A percentile compares a stretch with the other conserved stretches of the same genome.
Evolutionary conservation across 352 stramenopile species (phyloP).

Genomic region (Globisporangium alternatum): DNA sequence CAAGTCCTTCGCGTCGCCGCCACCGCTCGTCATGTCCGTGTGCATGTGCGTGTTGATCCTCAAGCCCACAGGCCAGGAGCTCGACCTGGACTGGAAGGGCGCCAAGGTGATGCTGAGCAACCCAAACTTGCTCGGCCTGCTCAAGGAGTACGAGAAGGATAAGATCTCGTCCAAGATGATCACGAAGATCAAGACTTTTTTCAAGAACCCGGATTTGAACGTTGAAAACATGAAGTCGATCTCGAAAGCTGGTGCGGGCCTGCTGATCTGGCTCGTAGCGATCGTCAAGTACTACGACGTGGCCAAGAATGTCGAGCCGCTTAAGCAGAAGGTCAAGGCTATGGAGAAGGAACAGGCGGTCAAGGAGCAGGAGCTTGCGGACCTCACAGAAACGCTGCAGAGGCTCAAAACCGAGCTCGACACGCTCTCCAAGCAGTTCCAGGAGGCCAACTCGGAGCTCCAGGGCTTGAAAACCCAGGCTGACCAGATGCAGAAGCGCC

Average conservation of each 20-base stretch:
- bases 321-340: conserved; percentile 90
- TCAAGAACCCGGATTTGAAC: conserved; percentile 92
- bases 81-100: conserved; percentile 93
- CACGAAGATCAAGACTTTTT: conserved; percentile 92
- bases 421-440: conserved; percentile 89
- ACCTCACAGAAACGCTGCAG: conserved; percentile 84
- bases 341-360: conserved; percentile 92
- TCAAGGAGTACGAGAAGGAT: conserved; percentile 96
- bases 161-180: conserved; percentile 96
- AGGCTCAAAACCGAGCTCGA: conserved; percentile 87
- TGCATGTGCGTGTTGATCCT: conserved; percentile 92
- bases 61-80: conserved; percentile 88
- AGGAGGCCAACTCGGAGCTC: conserved; percentile 90
- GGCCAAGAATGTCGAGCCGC: conserved; percentile 92
- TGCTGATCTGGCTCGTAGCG: conserved; percentile 93
- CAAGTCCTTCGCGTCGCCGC: conserved; percentile 94
- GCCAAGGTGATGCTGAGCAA: conserved; percentile 95
- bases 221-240: conserved; percentile 96
- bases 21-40: conserved; percentile 91
- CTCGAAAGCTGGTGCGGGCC: conserved; percentile 84
- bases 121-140: conserved; percentile 83
- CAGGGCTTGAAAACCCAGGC: conserved; percentile 90
- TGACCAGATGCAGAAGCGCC: conserved; percentile 94
- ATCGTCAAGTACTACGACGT: conserved; percentile 97
- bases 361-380: conserved; percentile 85